Evolutionary conservation across 345 rosid species (phyloP).

Genomic region (Pugionium cornutum): DNA sequence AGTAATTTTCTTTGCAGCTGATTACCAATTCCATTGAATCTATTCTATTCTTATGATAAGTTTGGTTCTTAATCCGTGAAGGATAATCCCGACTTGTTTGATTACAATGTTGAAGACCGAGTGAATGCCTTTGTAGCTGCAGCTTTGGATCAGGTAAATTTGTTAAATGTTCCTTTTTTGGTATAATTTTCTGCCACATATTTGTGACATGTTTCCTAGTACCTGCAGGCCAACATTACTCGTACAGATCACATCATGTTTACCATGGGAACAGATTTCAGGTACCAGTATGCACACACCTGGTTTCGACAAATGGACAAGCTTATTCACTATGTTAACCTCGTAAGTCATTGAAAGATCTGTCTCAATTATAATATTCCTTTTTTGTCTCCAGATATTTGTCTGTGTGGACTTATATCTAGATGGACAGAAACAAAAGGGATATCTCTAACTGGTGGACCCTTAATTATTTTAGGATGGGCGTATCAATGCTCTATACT

Average conservation of each 20-base stretch:
- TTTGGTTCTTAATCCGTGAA: slow-evolving; percentile 43
- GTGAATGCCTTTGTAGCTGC: slow-evolving; percentile 92
- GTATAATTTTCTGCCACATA: slow-evolving; percentile 15
- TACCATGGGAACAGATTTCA: slow-evolving; percentile 99
- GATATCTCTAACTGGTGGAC: slow-evolving; percentile 21
- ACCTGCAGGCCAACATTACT: slow-evolving; percentile 86
- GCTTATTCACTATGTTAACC: slow-evolving; percentile 91
- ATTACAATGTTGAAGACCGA: slow-evolving; percentile 94
- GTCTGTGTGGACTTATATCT: slow-evolving; percentile 3
- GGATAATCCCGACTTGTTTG: slow-evolving; percentile 80
- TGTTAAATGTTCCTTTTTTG: slow-evolving; percentile 5
- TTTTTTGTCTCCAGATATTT: slow-evolving; percentile 12
- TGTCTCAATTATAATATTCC: slow-evolving; percentile 1
- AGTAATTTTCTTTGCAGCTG: slow-evolving; percentile 46
- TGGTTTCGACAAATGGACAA: slow-evolving; percentile 98
- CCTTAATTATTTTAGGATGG: slow-evolving; percentile 68
- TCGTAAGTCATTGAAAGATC: slow-evolving; percentile 47
- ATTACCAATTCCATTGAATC: slow-evolving; percentile 13
- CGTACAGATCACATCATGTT: slow-evolving; percentile 88
- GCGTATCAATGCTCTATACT: slow-evolving; percentile 91
- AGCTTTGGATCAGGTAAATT: slow-evolving; percentile 80
- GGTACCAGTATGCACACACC: slow-evolving; percentile 86
- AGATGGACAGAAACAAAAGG: neutral
- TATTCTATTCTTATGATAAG: slow-evolving; percentile 21
- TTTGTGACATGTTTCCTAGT: slow-evolving; percentile 20